Evolutionary conservation across 2,329 filamentous ascomycete genomes (phyloP).

Genomic region (Fusarium tricinctum): DNA sequence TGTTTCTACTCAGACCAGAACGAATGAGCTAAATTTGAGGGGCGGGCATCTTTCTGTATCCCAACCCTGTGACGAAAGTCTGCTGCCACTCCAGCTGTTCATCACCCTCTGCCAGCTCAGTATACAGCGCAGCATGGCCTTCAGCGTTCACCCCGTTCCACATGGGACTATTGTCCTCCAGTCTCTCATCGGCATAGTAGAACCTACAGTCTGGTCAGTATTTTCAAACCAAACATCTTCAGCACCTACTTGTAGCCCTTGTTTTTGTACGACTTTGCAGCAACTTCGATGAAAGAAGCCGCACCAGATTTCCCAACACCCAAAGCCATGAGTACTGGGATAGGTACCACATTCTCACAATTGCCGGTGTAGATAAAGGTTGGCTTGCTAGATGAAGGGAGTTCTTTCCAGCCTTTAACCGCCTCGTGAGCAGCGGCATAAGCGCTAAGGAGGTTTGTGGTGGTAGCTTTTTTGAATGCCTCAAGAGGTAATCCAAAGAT

Average conservation of each 20-base stretch:
- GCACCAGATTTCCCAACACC: conserved; percentile 20
- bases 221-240: fast-evolving
- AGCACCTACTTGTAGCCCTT: conserved; percentile 1
- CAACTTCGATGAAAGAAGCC: conserved; percentile 13
- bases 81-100: conserved; percentile 19
- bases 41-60: conserved; percentile 20
- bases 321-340: background rate
- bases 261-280: background rate
- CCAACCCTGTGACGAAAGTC: conserved; percentile 21
- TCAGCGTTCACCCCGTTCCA: background rate
- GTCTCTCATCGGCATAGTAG: conserved; percentile 32
- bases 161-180: conserved; percentile 19
- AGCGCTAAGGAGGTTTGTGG: conserved; percentile 13
- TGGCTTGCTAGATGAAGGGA: background rate
- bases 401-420: background rate
- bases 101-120: conserved; percentile 8
- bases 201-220: background rate
- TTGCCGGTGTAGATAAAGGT: conserved; percentile 23
- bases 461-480: background rate
- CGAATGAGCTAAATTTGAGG: background rate
- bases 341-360: conserved; percentile 1
- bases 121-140: conserved; percentile 14
- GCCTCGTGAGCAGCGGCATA: conserved; percentile 26
- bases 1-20: too few species aligned
- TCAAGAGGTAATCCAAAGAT: conserved; percentile 6